These are phyloP conservation scores for Ustilago lituana DNA, from an alignment of 1,284 basidiomycete species.

Conservation along the genomic window DNA sequence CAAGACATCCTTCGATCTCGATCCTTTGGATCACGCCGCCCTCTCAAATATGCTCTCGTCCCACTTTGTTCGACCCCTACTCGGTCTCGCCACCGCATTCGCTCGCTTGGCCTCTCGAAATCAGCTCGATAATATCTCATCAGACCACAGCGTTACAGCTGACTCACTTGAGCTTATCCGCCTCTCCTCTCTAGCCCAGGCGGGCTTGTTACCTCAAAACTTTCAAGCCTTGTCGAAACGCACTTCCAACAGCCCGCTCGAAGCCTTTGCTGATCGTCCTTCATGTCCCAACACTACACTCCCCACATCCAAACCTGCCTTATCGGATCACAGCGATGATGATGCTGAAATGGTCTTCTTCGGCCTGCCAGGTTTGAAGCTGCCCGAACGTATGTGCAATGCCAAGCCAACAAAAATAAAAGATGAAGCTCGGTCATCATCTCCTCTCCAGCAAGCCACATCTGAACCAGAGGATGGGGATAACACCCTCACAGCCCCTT, in stretches of 20 bases:
- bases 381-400: not conserved
- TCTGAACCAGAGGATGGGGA: slow-evolving; percentile 10
- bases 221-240: not conserved
- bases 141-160: not conserved
- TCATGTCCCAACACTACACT: not conserved
- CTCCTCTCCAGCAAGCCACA: not conserved
- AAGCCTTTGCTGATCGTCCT: too few relatives aligned
- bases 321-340: not conserved
- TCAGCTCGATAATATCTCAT: slow-evolving; percentile 1
- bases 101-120: slow-evolving; percentile 3
- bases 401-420: not conserved
- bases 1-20: slow-evolving; percentile 35
- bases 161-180: slow-evolving; percentile 23
- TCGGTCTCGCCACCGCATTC: slow-evolving; percentile 6
- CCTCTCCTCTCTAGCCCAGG: slow-evolving; percentile 11
- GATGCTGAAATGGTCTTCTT: slow-evolving; percentile 13
- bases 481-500: slow-evolving; percentile 13
- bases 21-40: slow-evolving; percentile 26
- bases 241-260: not conserved
- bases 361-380: slow-evolving; percentile 7
- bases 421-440: not conserved
- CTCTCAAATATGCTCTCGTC: slow-evolving; percentile 14
- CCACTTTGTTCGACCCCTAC: slow-evolving; percentile 20
- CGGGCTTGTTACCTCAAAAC: not conserved
- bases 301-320: not conserved